Base-by-base conservation (phyloP, 352 stramenopile genomes). In the Peronospora destructor region DNA sequence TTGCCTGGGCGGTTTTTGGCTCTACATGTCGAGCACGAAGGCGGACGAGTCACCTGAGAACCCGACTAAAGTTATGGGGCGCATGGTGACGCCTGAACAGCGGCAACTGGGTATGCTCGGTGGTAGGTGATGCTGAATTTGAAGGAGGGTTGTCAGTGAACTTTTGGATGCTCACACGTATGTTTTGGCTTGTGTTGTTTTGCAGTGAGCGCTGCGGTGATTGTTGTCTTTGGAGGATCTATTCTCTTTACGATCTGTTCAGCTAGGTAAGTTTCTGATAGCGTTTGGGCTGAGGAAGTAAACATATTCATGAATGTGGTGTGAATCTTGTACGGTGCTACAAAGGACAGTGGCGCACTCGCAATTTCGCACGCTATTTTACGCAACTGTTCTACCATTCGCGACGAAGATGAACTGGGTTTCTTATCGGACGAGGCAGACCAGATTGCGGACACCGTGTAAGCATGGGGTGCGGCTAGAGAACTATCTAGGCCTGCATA, bases 241-340 rank as follows among this genome's bases (percentile, higher is more conserved):
- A 87, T 93, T 38, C 64, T 93, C n/a, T 90, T 93, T 47, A 90
- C 79, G 30, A 90, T 93, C 51, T 87, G 73, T 57, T 84, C 72
- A 30, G 76, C 80, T 32, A 93, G 82, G 82, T 93, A 66, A 49
- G 45, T 17, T 48, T 17, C 13, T 55, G 12, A 19, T 38, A 32
- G 28, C 12, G 9, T 8, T 29, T 28, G 6, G 11, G 17, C 29
- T n/a, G 11, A 13, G 21, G 10, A 42, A 6, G n/a, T 25, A 23
- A 32, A 35, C 2, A 5, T 45, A 6, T 21, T 45, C 5, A 45
- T n/a, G 6, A 45, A n/a, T 19, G 40, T 23, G n/a, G 8, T 45
- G 23, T 47, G 33, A 25, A 17, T 46, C 5, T 53, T 26, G 9
- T 34, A 17, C 44, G 30, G 42, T 38, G 41, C 6, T 17, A n/a